Base-by-base conservation (phyloP, 2,329 filamentous ascomycete species). In the Penicillium nordicum region DNA sequence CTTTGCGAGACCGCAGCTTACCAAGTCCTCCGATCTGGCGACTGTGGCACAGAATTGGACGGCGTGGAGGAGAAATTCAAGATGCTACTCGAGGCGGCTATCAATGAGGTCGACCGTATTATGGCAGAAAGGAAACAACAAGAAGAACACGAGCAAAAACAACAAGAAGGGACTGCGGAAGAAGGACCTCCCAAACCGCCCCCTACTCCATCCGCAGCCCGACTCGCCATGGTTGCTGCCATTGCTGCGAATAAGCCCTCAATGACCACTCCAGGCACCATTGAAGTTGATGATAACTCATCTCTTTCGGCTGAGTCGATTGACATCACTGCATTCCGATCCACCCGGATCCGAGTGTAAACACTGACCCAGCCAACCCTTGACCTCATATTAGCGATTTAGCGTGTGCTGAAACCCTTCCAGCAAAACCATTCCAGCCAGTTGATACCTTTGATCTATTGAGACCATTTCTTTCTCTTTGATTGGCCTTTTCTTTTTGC, bases 1-100 rank as follows among this genome's bases (percentile, higher is more conserved):
- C 84, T 92, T 65, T 95, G 90, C 70, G 92, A 97, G 75, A 86
- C 87, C 52, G 92, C 89, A 3, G 92, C 92, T 0, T 92, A 96
- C 69, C 90, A 95, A 67, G 91, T 94, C 59, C 79, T 97, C n/a
- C 85, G 92, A 25, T 88, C 92, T 51, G 92, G 92, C 11, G 88
- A 94, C 67, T 96, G 92, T 73, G 82, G 79, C n/a, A 82, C 84
- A 18, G 90, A 96, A 72, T 82, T 96, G 38, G 79, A 80, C 27
- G 87, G 85, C 45, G 88, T 92, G 51, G 84, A 86, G 67, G 78
- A 80, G 55, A 84, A 85, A 16, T 82, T 95, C 42, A 75, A 76
- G 9, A 81, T 87, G 53, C 85, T 91, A 1, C 78, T 86, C 49
- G 81, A 83, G 32, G 76, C 84, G 51, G 85, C 87, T 16, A 78